These are phyloP conservation scores for Boletus sensibilis DNA, from an alignment of 768 basidiomycete species.

Conservation along the genomic window DNA sequence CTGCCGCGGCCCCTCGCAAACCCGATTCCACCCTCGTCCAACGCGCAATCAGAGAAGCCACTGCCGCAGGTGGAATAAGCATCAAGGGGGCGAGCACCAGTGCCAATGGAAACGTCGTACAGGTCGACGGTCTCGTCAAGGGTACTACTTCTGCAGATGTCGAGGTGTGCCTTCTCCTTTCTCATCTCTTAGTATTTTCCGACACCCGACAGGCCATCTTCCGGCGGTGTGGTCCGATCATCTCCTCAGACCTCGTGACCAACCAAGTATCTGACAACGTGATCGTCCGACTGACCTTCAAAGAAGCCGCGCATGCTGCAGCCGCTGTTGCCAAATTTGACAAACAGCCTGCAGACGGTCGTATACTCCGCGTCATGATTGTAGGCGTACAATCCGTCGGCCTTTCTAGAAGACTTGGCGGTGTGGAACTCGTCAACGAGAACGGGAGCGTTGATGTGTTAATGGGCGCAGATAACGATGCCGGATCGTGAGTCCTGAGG, in stretches of 20 bases:
- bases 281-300: slow-evolving; percentile 71
- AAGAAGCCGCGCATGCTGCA: slow-evolving; percentile 57
- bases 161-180: slow-evolving; percentile 31
- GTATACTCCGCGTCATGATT: slow-evolving; percentile 61
- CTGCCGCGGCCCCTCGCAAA: slow-evolving; percentile 45
- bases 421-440: slow-evolving; percentile 44
- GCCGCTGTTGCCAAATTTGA: slow-evolving; percentile 74
- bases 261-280: slow-evolving; percentile 37
- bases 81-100: slow-evolving; percentile 68
- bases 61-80: slow-evolving; percentile 41
- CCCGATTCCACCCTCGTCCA: slow-evolving; percentile 55
- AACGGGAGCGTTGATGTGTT: slow-evolving; percentile 48
- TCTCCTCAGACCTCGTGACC: slow-evolving; percentile 35
- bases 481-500: slow-evolving; percentile 49
- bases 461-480: slow-evolving; percentile 46
- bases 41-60: slow-evolving; percentile 65
- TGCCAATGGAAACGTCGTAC: slow-evolving; percentile 62
- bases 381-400: slow-evolving; percentile 57
- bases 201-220: slow-evolving; percentile 58
- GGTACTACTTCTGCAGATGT: slow-evolving; percentile 86
- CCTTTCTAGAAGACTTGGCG: slow-evolving; percentile 58
- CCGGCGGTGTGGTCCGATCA: slow-evolving; percentile 71
- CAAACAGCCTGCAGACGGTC: slow-evolving; percentile 80
- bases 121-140: slow-evolving; percentile 67
- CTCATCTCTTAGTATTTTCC: background rate